These are phyloP conservation scores for Plantago major DNA, from an alignment of 257 asterid species.

Conservation along the genomic window DNA sequence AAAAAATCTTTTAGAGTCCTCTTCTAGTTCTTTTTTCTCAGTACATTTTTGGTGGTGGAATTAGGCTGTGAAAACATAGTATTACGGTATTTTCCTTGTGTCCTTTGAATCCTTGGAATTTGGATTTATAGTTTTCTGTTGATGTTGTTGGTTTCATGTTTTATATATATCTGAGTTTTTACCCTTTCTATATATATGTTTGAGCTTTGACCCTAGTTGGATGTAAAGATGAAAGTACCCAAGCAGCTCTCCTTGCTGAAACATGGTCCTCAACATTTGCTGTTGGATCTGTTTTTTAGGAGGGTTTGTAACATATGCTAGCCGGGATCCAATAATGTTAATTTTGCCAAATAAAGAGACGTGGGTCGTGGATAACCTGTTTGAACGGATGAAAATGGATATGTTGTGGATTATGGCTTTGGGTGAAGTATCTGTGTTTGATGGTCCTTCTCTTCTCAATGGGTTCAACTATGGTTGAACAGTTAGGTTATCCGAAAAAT, in stretches of 20 bases:
- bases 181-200: background rate
- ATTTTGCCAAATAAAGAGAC: too few species aligned
- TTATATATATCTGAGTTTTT: constrained; percentile 7
- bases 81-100: background rate
- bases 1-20: constrained; percentile 42
- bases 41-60: constrained; percentile 27
- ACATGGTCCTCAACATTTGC: too few species aligned
- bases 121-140: constrained; percentile 3
- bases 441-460: too few species aligned
- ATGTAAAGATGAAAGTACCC: constrained; percentile 26
- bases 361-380: too few species aligned
- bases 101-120: background rate
- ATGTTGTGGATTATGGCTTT: too few species aligned
- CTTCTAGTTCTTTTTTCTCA: constrained; percentile 27
- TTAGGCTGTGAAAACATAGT: constrained; percentile 19
- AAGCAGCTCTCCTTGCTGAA: background rate
- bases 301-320: too few species aligned
- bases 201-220: constrained; percentile 15
- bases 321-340: too few species aligned
- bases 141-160: constrained; percentile 17
- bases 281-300: too few species aligned
- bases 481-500: too few species aligned
- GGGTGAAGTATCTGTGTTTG: too few species aligned
- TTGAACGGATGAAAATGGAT: too few species aligned
- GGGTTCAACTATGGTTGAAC: too few species aligned